Conservation (phyloP, 805 yeast genomes). For the Teunomyces kruisii region DNA sequence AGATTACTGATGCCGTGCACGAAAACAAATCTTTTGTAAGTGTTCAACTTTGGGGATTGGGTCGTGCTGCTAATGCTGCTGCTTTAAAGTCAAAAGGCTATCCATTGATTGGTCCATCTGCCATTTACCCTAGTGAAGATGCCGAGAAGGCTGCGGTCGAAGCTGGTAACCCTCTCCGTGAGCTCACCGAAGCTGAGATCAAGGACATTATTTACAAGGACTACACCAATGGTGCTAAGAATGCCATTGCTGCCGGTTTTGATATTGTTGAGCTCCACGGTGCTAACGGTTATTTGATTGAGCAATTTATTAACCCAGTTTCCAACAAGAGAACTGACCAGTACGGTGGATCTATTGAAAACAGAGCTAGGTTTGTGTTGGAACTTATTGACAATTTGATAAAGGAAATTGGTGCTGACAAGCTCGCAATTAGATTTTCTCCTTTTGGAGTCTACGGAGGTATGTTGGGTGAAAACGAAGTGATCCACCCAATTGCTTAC, state of each 20-base stretch:
- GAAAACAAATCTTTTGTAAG: constrained; percentile 11
- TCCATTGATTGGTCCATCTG: constrained; percentile 42
- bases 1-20: constrained; percentile 14
- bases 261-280: constrained; percentile 42
- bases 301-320: constrained; percentile 34
- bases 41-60: constrained; percentile 16
- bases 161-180: constrained; percentile 28
- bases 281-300: constrained; percentile 41
- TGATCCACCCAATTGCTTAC: constrained; percentile 32
- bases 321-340: constrained; percentile 33
- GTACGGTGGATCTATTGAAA: constrained; percentile 39
- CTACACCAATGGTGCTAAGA: constrained; percentile 46
- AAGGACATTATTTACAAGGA: constrained; percentile 36
- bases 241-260: constrained; percentile 36
- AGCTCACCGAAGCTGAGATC: constrained; percentile 32
- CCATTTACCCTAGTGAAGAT: constrained; percentile 33
- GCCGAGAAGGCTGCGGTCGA: constrained; percentile 32
- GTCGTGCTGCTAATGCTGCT: constrained; percentile 33
- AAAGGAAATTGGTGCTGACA: constrained; percentile 52
- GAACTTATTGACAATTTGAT: constrained; percentile 44
- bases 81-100: constrained; percentile 33
- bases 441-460: constrained; percentile 41
- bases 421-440: constrained; percentile 48
- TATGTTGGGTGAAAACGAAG: constrained; percentile 28
- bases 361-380: constrained; percentile 33